These are phyloP conservation scores for Cladosporium austrohemisphaericum DNA, from an alignment of 2,329 filamentous ascomycete genomes.

Conservation along the genomic window DNA sequence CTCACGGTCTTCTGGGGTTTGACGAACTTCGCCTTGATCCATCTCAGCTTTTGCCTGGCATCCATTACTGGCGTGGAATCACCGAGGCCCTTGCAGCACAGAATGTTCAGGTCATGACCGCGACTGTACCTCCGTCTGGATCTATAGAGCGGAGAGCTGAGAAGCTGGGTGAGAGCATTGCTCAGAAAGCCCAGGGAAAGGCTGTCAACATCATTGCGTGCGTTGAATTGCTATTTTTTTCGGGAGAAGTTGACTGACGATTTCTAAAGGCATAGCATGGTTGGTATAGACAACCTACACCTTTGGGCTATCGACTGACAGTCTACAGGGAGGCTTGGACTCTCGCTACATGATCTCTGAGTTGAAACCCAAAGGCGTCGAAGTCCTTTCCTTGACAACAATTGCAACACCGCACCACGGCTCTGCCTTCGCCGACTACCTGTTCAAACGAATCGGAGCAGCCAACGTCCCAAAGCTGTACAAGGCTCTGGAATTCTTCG, in stretches of 20 bases:
- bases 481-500: conserved; percentile 51
- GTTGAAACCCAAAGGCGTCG: conserved; percentile 61
- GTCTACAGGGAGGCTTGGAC: conserved; percentile 62
- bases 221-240: conserved; percentile 26
- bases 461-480: conserved; percentile 54
- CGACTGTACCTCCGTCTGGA: conserved; percentile 56
- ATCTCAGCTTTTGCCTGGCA: conserved; percentile 47
- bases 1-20: conserved; percentile 64
- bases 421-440: conserved; percentile 59
- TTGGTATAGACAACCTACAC: conserved; percentile 19
- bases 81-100: conserved; percentile 54
- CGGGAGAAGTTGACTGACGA: neutral
- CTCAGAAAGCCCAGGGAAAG: conserved; percentile 50
- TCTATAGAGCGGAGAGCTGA: conserved; percentile 57
- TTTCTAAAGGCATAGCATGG: conserved; percentile 53
- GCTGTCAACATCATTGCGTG: conserved; percentile 63
- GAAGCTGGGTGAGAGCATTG: conserved; percentile 52
- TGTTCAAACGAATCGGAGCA: conserved; percentile 54
- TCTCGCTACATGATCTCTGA: conserved; percentile 62
- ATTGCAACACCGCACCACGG: conserved; percentile 61
- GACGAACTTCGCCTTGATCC: conserved; percentile 56
- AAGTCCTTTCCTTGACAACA: conserved; percentile 67
- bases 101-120: conserved; percentile 59
- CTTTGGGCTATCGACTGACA: conserved; percentile 26
- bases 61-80: conserved; percentile 64